Evolutionary conservation across 1,139 yeast species (phyloP).

Genomic region (Kluyveromyces marxianus): DNA sequence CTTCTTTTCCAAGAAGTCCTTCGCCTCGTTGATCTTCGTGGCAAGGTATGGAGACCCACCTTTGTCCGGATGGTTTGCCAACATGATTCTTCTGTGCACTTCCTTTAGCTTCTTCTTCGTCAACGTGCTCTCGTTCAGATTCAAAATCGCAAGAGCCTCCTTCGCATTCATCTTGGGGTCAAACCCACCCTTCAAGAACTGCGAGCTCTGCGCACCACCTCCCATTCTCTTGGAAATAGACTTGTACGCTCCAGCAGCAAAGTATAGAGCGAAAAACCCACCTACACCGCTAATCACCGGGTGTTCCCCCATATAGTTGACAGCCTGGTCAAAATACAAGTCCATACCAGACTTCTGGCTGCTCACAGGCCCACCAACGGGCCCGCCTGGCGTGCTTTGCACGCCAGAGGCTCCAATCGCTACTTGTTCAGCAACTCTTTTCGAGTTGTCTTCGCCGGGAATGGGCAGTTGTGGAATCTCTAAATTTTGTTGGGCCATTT

Average conservation of each 20-base stretch:
- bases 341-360: conserved; percentile 36
- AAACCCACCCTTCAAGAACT: conserved; percentile 70
- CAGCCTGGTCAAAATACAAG: conserved; percentile 59
- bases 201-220: conserved; percentile 60
- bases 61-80: conserved; percentile 94
- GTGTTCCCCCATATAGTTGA: conserved; percentile 63
- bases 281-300: conserved; percentile 73
- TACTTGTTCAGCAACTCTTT: conserved; percentile 17
- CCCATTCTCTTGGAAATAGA: conserved; percentile 55
- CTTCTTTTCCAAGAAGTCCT: conserved; percentile 82
- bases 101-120: conserved; percentile 78
- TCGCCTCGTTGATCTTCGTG: conserved; percentile 95
- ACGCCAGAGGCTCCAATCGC: conserved; percentile 11
- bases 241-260: conserved; percentile 63
- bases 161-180: conserved; percentile 82
- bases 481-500: conserved; percentile 31
- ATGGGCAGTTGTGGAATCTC: conserved; percentile 54
- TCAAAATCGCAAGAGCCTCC: conserved; percentile 86
- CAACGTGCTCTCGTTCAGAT: conserved; percentile 71
- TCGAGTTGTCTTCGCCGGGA: conserved; percentile 37
- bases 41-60: conserved; percentile 96
- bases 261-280: conserved; percentile 55
- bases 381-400: no score
- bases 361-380: conserved; percentile 32
- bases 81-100: conserved; percentile 86